Evolutionary conservation across 495 filamentous ascomycete species (phyloP), one percentile per base, ranked within the genome.

Genomic region (Xylaria venustula): DNA sequence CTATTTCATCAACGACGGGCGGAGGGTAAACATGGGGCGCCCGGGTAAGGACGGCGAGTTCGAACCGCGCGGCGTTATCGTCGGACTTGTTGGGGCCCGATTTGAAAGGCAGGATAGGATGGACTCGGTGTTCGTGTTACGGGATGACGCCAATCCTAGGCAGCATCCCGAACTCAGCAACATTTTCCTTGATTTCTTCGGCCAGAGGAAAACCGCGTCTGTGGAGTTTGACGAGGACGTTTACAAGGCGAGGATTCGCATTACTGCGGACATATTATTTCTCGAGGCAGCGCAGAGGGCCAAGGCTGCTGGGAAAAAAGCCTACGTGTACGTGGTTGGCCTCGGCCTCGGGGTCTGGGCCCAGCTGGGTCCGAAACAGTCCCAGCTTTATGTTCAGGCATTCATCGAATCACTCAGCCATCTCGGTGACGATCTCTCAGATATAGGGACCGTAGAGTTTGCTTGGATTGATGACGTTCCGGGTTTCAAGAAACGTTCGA

Each of bases 301-400:
- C 5, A 46, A n/a, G 36, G 61, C 50, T 9, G 61, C 50, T 0
- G 50, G 50, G 15, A 63, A 50, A 51, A 72, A 67, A n/a, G 74
- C 74, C 14, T 63, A 71, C 28, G 63, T 71, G 2, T 71, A 77
- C 49, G 54, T 75, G 1, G 71, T 77, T n/a, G 74, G 74, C 2
- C 63, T 77, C 0, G 74, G 74, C 1, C 70, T 77, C 3, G 74
- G 74, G 3, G 74, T 72, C 9, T 77, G 73, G 73, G 48, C 50
- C 53, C 15, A 15, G 11, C 0, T 0, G 3, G 20, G 42, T 9
- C 8, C 46, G 14, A 14, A 37, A 0, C 74, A 74, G 23, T 6
- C 61, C 7, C 20, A 49, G 1, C 41, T 57, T 3, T 77, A 68
- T 54, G 46, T 74, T 0, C 23, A 66, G 20, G 67, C 74, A 30